Conservation (phyloP, 2,329 filamentous ascomycete species). For the Penicillium thymicola region DNA sequence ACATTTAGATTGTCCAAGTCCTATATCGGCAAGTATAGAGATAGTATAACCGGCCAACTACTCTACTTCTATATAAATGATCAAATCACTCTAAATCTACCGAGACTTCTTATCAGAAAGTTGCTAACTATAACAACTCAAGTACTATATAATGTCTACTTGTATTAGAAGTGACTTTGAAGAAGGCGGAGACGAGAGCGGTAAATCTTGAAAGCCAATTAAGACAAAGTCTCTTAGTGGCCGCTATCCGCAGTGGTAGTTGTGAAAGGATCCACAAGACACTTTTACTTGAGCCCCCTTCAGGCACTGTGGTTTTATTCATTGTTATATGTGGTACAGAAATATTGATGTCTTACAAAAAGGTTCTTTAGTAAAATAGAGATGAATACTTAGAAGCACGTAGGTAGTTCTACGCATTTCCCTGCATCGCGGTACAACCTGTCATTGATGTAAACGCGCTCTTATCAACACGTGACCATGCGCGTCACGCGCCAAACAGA, state of each 20-base stretch:
- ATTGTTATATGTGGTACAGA: background rate
- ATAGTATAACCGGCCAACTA: background rate
- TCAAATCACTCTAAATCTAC: background rate
- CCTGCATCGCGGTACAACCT: background rate
- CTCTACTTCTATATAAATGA: background rate
- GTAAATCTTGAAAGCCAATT: background rate
- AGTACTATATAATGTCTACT: background rate
- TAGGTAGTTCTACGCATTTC: background rate
- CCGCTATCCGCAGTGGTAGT: background rate
- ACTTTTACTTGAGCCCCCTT: background rate
- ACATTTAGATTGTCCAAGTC: background rate
- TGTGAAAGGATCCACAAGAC: background rate
- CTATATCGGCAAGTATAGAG: background rate
- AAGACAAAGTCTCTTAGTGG: rapidly evolving
- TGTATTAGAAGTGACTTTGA: too few relatives aligned
- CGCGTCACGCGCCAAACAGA: background rate
- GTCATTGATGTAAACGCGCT: background rate
- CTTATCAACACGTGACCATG: conserved; percentile 1
- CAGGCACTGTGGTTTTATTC: background rate
- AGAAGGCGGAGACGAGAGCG: background rate
- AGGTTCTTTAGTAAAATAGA: background rate
- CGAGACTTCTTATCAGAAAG: too few relatives aligned
- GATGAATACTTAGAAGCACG: background rate
- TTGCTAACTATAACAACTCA: too few relatives aligned
- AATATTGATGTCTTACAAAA: background rate